Base-by-base conservation (phyloP, 1,284 basidiomycete species). In the Ceratobasidium sp. region DNA sequence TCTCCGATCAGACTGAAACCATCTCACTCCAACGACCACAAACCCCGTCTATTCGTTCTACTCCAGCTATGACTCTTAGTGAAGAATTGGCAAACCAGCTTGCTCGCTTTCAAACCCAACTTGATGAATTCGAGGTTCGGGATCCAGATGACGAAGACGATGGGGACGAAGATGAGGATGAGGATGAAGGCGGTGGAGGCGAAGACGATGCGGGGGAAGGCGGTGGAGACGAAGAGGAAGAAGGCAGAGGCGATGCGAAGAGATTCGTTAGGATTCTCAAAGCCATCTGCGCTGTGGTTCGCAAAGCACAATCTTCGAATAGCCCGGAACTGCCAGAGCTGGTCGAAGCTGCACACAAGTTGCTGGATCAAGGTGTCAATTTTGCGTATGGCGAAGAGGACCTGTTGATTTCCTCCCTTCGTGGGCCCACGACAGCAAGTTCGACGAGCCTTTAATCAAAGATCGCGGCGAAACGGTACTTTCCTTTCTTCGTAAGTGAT, bases 391-490 rank as follows among this genome's bases (percentile, higher is more conserved):
- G 56, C 17, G 57, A 27, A 0, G 47, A 41, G 11, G 47, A 57
- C 8, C 29, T 72, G 57, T 72, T 59, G 56, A 72, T 48, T 60
- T 72, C 19, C 57, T 72, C 56, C 67, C 67, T n/a, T 72, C 67
- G 5, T 72, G 67, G 67, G 67, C 67, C 19, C 67, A 72, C n/a
- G 45, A 59, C 22, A 33, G 50, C 15, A 19, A 24, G 2, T 29
- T 22, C 2, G 47, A n/a, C 22, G 54, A 57, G 15, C 67, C 67
- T 7, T 27, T 72, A 36, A 33, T 72, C 29, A 22, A 50, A 29
- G 67, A 72, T 19, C 59, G 9, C 22, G 31, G 9, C 8, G 67
- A 33, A n/a, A 27, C 8, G 22, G 31, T 24, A 31, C 45, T 36
- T 2, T n/a, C 48, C 4, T 11, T 11, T 41, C 1, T 53, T 51